Evolutionary conservation across 1,284 basidiomycete genomes (phyloP).

Genomic region (Schizophyllum amplum): DNA sequence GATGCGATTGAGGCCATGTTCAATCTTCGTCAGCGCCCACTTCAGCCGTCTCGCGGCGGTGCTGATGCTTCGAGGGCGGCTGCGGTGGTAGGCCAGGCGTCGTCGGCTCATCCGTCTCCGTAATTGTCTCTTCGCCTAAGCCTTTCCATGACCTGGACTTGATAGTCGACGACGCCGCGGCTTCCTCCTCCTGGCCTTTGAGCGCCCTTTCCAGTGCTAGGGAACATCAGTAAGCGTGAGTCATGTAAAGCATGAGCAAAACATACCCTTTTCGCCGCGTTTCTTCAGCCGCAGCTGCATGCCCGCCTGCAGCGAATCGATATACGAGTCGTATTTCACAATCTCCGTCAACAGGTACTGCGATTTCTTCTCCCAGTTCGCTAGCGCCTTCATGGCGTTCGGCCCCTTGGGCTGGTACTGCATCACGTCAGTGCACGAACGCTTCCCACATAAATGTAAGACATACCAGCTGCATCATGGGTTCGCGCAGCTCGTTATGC

Average conservation of each 20-base stretch:
- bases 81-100: too few relatives aligned
- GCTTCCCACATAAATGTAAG: background rate
- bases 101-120: too few relatives aligned
- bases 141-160: too few relatives aligned
- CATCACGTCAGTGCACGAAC: conserved; percentile 5
- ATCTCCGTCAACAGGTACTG: conserved; percentile 86
- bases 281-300: conserved; percentile 79
- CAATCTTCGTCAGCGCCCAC: conserved; percentile 5
- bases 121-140: too few relatives aligned
- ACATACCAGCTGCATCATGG: conserved; percentile 77
- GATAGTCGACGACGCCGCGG: too few relatives aligned
- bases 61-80: background rate
- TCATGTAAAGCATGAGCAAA: too few relatives aligned
- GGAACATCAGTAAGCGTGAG: too few relatives aligned
- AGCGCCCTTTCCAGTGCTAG: too few relatives aligned
- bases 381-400: conserved; percentile 69
- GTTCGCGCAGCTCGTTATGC: conserved; percentile 79
- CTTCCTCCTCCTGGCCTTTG: too few relatives aligned
- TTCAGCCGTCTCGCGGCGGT: conserved; percentile 12
- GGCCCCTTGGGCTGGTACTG: conserved; percentile 77
- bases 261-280: conserved; percentile 70
- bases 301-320: conserved; percentile 77
- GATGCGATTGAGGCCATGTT: background rate
- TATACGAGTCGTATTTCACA: conserved; percentile 94
- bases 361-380: conserved; percentile 91